Conservation (phyloP, 306 rosid species). For the Rubus parviflorus region DNA sequence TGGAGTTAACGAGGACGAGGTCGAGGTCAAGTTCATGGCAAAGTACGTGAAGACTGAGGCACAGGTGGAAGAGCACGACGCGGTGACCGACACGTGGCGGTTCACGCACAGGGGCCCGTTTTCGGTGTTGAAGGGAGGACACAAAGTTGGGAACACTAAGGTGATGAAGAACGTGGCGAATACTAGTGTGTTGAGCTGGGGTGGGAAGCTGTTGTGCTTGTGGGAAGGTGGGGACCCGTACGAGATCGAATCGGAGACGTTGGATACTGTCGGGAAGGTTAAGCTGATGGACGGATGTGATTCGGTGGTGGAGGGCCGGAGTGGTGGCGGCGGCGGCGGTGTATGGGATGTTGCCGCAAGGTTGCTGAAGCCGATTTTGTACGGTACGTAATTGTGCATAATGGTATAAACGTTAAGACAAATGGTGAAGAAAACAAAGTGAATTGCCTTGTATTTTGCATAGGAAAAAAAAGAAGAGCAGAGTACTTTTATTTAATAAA, state of each 20-base stretch:
- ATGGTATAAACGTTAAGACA: not conserved
- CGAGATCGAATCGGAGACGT: constrained; percentile 60
- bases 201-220: constrained; percentile 61
- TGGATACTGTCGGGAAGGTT: constrained; percentile 62
- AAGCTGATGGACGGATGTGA: constrained; percentile 38
- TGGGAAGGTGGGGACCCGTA: constrained; percentile 99
- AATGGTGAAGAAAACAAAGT: constrained; percentile 5
- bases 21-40: constrained; percentile 64
- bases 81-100: constrained; percentile 52
- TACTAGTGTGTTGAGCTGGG: constrained; percentile 85
- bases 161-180: constrained; percentile 98
- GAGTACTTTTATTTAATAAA: no score
- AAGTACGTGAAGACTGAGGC: constrained; percentile 83
- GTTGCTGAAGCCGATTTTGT: constrained; percentile 70
- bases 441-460: no score
- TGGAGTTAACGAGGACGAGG: constrained; percentile 9
- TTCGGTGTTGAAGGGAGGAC: constrained; percentile 84
- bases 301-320: not conserved
- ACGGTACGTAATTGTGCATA: constrained; percentile 43
- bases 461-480: no score
- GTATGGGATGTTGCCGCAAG: constrained; percentile 64
- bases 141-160: constrained; percentile 80
- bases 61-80: constrained; percentile 74
- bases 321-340: constrained; percentile 11
- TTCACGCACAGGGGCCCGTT: constrained; percentile 87